These are phyloP conservation scores for Protomyces inouyei DNA, from an alignment of 1,139 yeast species.

Conservation along the genomic window DNA sequence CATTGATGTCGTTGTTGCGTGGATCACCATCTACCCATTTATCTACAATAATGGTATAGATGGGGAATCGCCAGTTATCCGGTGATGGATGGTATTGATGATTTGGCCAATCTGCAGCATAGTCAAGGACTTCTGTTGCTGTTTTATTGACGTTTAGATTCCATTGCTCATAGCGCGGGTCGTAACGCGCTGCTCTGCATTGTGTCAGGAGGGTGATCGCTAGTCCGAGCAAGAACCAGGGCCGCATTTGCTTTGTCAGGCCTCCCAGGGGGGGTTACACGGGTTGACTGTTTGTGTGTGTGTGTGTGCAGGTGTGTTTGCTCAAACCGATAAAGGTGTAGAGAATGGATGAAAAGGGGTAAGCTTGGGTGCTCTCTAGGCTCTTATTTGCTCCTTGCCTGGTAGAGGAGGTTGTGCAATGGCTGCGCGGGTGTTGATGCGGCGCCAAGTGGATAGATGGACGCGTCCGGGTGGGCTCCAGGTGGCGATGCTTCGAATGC, in stretches of 20 bases:
- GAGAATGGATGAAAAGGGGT: background rate
- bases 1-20: slow-evolving; percentile 25
- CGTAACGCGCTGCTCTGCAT: background rate
- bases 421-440: too few relatives aligned
- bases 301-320: background rate
- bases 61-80: slow-evolving; percentile 27
- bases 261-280: too few relatives aligned
- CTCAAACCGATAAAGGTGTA: background rate
- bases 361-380: background rate
- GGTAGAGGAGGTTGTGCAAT: too few relatives aligned
- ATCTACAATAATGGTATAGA: slow-evolving; percentile 28
- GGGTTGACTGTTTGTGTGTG: background rate
- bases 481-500: too few relatives aligned
- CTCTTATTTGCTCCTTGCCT: too few relatives aligned
- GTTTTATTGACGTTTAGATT: slow-evolving; percentile 25
- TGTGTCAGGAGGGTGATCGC: background rate
- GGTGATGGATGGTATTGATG: slow-evolving; percentile 28
- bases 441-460: too few relatives aligned
- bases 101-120: slow-evolving; percentile 22
- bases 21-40: slow-evolving; percentile 29
- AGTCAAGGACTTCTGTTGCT: slow-evolving; percentile 26
- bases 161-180: slow-evolving; percentile 7
- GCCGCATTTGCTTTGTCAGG: background rate
- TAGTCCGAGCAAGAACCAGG: background rate
- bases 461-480: too few relatives aligned